phyloP scores from a whole-genome alignment of 1,284 basidiomycete genomes.

The Rhodotorula sp. region DNA sequence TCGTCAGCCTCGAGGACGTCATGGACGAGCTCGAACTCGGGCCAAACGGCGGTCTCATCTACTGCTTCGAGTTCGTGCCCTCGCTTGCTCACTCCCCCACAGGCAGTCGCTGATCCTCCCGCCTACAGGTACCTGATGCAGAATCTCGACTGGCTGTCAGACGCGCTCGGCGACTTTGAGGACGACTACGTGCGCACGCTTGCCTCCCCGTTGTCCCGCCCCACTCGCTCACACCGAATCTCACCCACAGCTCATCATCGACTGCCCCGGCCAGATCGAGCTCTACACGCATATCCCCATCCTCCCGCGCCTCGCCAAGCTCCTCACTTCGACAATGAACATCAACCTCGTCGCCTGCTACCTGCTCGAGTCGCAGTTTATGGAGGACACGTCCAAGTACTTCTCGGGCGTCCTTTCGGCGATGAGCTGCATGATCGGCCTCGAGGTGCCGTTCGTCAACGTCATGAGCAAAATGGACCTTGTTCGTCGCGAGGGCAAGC shows the following conservation, averaged over 20 bases:
- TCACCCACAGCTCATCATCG: slow-evolving; percentile 69
- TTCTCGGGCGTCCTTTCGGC: slow-evolving; percentile 98
- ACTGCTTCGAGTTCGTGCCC: slow-evolving; percentile 94
- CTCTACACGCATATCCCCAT: slow-evolving; percentile 98
- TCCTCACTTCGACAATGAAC: slow-evolving; percentile 62
- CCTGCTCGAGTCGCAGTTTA: slow-evolving; percentile 95
- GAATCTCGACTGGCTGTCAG: slow-evolving; percentile 99
- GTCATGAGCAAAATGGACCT: slow-evolving; percentile 99
- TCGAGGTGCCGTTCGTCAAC: slow-evolving; percentile 96
- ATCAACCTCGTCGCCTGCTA: slow-evolving; percentile 82
- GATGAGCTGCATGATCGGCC: slow-evolving; percentile 98
- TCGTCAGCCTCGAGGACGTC: slow-evolving; percentile 91
- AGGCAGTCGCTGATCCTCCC: too few species aligned
- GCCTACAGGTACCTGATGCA: slow-evolving; percentile 80
- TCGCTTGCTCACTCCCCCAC: too few species aligned
- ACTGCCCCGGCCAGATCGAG: slow-evolving; percentile 99
- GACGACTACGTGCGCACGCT: slow-evolving; percentile 72
- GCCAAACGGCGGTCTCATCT: slow-evolving; percentile 94
- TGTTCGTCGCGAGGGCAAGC: slow-evolving; percentile 66
- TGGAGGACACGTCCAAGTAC: slow-evolving; percentile 98
- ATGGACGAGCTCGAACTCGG: slow-evolving; percentile 96
- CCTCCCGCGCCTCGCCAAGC: slow-evolving; percentile 79
- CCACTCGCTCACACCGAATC: neutral
- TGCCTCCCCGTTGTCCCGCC: neutral
- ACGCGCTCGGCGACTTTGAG: slow-evolving; percentile 89